These are phyloP conservation scores for Lichtheimia corymbifera DNA, from an alignment of 371 early-diverging fungal genomes.

Conservation along the genomic window DNA sequence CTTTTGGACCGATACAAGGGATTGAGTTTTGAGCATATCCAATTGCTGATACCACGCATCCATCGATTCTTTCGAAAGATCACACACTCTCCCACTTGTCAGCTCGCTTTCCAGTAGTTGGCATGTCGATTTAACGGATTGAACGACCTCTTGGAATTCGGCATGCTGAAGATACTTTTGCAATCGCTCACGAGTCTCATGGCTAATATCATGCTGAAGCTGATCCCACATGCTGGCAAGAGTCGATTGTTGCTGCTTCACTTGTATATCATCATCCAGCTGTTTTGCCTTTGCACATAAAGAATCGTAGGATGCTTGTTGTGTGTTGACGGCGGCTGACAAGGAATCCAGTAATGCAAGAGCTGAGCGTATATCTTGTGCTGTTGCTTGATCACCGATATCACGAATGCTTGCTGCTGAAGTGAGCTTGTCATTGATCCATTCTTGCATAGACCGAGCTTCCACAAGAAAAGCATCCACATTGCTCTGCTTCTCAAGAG, in stretches of 20 bases:
- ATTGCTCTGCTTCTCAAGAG: conserved; percentile 34
- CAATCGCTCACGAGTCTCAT: background rate
- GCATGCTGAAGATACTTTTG: conserved; percentile 10
- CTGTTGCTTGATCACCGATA: background rate
- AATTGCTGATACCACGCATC: conserved; percentile 25
- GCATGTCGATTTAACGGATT: conserved; percentile 3
- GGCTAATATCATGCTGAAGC: background rate
- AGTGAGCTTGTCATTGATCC: conserved; percentile 23
- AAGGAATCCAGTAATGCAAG: conserved; percentile 8
- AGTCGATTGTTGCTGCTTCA: conserved; percentile 11
- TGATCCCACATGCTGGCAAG: conserved; percentile 14
- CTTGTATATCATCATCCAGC: conserved; percentile 1
- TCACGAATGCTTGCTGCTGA: background rate
- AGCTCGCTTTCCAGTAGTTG: conserved; percentile 3
- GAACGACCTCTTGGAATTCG: conserved; percentile 8
- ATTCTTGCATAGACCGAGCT: conserved; percentile 25
- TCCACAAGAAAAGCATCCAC: conserved; percentile 34
- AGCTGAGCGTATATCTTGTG: background rate
- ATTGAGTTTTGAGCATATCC: conserved; percentile 12
- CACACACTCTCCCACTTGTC: background rate
- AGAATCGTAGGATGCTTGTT: conserved; percentile 10
- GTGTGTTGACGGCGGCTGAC: conserved; percentile 10
- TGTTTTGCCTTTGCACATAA: conserved; percentile 11
- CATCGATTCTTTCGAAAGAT: conserved; percentile 14
- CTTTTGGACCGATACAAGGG: conserved; percentile 1